A percentile compares a stretch with the other conserved stretches of the same genome.
phyloP scores from a whole-genome alignment of 805 yeast species.

The Peterozyma toletana region DNA sequence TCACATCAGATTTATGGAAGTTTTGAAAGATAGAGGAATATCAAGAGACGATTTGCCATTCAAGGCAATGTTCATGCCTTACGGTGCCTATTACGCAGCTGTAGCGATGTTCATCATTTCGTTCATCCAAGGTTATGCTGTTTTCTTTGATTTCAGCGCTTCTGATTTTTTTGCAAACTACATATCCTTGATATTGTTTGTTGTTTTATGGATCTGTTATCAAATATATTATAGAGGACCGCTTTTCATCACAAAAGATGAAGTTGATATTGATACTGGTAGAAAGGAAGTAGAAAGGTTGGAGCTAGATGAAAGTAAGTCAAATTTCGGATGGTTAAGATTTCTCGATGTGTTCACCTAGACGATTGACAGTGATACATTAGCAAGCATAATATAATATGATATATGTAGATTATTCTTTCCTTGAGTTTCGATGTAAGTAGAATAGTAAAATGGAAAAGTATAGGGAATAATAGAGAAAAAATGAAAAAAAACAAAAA shows the following conservation, averaged over 20 bases:
- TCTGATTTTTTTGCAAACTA: conserved; percentile 67
- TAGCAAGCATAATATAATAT: too few relatives aligned
- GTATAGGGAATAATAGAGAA: too few relatives aligned
- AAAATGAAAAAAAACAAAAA: too few relatives aligned
- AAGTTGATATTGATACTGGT: conserved; percentile 64
- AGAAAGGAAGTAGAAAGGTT: conserved; percentile 46
- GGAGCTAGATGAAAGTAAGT: conserved; percentile 15
- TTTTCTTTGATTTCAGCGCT: conserved; percentile 40
- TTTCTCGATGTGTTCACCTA: too few relatives aligned
- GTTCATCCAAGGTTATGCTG: conserved; percentile 52
- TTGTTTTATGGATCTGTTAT: conserved; percentile 44
- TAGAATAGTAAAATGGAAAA: too few relatives aligned
- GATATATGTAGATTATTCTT: too few relatives aligned
- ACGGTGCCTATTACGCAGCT: conserved; percentile 34
- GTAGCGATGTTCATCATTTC: conserved; percentile 45
- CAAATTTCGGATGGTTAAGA: too few relatives aligned
- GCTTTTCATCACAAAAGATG: conserved; percentile 42
- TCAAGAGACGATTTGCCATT: conserved; percentile 31
- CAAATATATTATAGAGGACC: conserved; percentile 46
- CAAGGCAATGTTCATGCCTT: conserved; percentile 32
- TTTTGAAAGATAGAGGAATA: conserved; percentile 34
- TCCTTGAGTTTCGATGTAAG: too few relatives aligned
- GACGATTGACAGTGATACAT: too few relatives aligned
- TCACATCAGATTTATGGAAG: conserved; percentile 38
- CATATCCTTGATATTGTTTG: conserved; percentile 57